Evolutionary conservation across 257 asterid species (phyloP).

Genomic region (Capsicum rhomboideum): DNA sequence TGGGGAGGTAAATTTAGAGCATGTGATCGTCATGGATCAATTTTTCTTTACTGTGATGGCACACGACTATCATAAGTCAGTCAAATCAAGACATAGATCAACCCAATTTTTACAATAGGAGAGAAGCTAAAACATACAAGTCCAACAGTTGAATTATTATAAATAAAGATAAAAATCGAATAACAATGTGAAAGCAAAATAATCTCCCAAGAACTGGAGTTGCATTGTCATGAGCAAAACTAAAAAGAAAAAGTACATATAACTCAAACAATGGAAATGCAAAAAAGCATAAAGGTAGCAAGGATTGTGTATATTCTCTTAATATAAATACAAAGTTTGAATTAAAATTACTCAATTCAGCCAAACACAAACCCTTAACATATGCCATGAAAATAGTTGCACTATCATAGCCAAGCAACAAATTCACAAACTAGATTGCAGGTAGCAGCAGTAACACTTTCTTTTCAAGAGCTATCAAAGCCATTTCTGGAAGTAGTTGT

Average conservation of each 20-base stretch:
- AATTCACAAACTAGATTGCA: not conserved
- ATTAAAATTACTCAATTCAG: too few species aligned
- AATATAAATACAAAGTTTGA: too few species aligned
- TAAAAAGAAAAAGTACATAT: not conserved
- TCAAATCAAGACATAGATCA: too few species aligned
- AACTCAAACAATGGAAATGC: not conserved
- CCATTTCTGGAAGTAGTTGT: not conserved
- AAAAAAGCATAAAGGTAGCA: not conserved
- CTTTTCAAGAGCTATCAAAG: not conserved
- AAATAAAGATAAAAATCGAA: not conserved
- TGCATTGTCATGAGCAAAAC: not conserved
- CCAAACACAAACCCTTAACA: not conserved
- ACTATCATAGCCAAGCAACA: not conserved
- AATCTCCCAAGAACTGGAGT: not conserved
- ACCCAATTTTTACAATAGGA: too few species aligned
- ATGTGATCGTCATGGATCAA: too few species aligned
- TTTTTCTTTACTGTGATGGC: too few species aligned
- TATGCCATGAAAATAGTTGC: too few species aligned
- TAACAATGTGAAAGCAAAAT: not conserved
- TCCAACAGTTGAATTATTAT: too few species aligned
- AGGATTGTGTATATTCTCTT: too few species aligned
- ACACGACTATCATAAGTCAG: too few species aligned
- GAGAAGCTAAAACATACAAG: too few species aligned
- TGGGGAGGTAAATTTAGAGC: too few species aligned
- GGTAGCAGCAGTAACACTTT: not conserved